Evolutionary conservation across 2,329 filamentous ascomycete genomes (phyloP), one percentile per base, ranked within the genome.

Genomic region (Diplocarpon mali): DNA sequence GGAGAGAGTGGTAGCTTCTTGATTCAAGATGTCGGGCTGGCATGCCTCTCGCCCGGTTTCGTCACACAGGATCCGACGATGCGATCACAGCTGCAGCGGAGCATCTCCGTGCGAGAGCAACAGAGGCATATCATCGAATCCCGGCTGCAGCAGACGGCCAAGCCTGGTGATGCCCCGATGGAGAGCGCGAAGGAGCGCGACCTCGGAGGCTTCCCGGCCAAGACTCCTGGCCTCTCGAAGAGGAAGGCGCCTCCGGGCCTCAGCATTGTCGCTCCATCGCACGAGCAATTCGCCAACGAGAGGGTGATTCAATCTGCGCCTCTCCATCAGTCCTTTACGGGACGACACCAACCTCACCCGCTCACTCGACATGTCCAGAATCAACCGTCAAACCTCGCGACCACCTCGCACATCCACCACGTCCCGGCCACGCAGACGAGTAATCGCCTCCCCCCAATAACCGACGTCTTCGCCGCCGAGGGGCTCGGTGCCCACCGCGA

Each of bases 231-330:
- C 54, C 80, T 85, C 52, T 83, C 71, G 15, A 76, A 82, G 61
- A 79, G 87, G 64, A 88, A 85, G 61, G 83, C 84, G 6, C 92
- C 92, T 32, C 85, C 88, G 1, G 89, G 89, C 36, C 71, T 98
- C 39, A 93, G 88, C 46, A 98, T 98, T 55, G 85, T 93, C n/a
- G 85, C 92, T 20, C 92, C 92, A 1, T 87, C 88, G 5, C 88
- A 93, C 53, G 80, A 92, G 56, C 83, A 89, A 50, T 96, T 96
- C 60, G 86, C 89, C 56, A 80, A 88, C 59, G 92, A 98, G 70
- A 77, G 92, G 56, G 88, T 96, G 30, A 93, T 98, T 49, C 92
- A 98, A 66, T 98, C 92, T 3, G 92, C 92, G 7, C 92, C 92
- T 13, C 75, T 98, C 17, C 82, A 93, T 57, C 90, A 95, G 62